Evolutionary conservation across 148 eudicot species (phyloP).

Genomic region (Camellia sinensis): DNA sequence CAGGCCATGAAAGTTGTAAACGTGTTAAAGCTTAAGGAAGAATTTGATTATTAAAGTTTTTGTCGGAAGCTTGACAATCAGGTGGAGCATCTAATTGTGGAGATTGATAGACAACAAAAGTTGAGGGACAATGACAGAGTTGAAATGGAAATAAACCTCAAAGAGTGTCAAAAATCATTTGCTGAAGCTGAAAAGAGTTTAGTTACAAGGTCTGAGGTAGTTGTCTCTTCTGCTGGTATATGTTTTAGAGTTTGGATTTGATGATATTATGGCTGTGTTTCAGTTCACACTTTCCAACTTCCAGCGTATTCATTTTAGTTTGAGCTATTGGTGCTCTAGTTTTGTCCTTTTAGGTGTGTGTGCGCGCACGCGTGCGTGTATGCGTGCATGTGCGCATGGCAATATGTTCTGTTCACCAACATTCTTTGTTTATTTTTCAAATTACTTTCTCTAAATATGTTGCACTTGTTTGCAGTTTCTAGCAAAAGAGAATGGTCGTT

Average conservation of each 20-base stretch:
- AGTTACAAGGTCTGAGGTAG: slow-evolving; percentile 84
- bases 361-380: neutral
- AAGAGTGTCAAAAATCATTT: slow-evolving; percentile 58
- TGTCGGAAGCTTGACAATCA: slow-evolving; percentile 86
- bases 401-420: neutral
- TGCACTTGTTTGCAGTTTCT: slow-evolving; percentile 44
- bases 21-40: slow-evolving; percentile 86
- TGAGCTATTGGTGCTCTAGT: neutral
- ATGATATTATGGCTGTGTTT: neutral
- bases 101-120: slow-evolving; percentile 88
- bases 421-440: neutral
- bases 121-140: slow-evolving; percentile 57
- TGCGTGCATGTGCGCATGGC: neutral
- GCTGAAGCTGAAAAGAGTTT: slow-evolving; percentile 65
- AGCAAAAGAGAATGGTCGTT: slow-evolving; percentile 62
- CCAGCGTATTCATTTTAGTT: neutral
- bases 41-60: slow-evolving; percentile 91
- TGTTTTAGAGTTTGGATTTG: neutral
- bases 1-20: slow-evolving; percentile 99
- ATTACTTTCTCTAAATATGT: slow-evolving; percentile 3
- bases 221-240: slow-evolving; percentile 25
- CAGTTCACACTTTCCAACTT: neutral
- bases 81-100: slow-evolving; percentile 74
- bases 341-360: neutral
- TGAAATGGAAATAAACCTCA: slow-evolving; percentile 64